Evolutionary conservation across 2,329 filamentous ascomycete species (phyloP), one percentile per base, ranked within the genome.

Genomic region (Trichocomaceae sp.): DNA sequence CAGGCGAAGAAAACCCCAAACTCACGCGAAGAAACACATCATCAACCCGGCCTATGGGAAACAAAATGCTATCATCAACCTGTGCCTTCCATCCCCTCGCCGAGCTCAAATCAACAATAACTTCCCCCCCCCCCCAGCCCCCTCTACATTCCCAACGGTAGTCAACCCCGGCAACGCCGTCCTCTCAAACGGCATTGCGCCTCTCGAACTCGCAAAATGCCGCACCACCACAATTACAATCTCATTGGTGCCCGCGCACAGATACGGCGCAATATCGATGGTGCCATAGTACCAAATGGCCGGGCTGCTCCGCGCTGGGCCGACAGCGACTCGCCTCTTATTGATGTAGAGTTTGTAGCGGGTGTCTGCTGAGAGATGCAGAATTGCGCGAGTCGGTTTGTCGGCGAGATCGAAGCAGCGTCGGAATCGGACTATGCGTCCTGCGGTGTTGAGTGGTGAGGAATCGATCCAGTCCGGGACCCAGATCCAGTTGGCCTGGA

Each of bases 341-440:
- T 76, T 76, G 41, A 76, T 63, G 26, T 62, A 64, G 2, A 76
- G 61, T 51, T 76, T 75, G 61, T 76, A 76, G 8, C 71, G 64
- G 5, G 74, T 76, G 37, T 76, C 73, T 5, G 73, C 73, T 10
- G 39, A 42, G 22, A 42, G 39, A 42, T 42, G 39, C 5, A 42
- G 13, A 13, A 22, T 42, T 1, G 39, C 17, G 12, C 17, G 9
- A 20, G 4, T 12, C 8, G 39, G 39, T 33, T 3, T 67, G 61
- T 0, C 50, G 48, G 0, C 54, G 5, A 70, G 57, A 26, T 54
- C 46, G 49, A 72, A 54, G 4, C 55, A 47, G 6, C 66, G 64
- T 2, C 54, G 61, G 59, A 72, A 72, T 5, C 55, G 56, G 23
- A 70, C 69, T 23, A 72, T 58, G 23, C 63, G 59, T 15, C 67